Evolutionary conservation across 192 early-diverging fungal genomes (phyloP), one percentile per base, ranked within the genome.

Genomic region (Umbelopsis sp.): DNA sequence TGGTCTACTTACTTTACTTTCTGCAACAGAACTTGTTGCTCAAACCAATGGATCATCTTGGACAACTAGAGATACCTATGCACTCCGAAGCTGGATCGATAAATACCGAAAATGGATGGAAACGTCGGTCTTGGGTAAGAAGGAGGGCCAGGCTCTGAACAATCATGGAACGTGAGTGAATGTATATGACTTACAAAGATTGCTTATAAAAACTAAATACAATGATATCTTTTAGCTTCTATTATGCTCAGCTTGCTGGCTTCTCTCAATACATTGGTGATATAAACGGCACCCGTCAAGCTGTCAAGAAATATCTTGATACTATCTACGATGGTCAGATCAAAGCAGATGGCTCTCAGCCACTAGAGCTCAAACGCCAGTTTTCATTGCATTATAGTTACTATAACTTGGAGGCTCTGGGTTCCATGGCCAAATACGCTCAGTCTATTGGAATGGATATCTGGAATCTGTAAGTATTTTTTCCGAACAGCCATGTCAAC

Each of bases 141-240:
- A 21, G 25, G 68, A 69, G 20, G 15, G 46, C n/a, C 7, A 47
- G 7, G 49, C 22, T 48, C 18, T 12, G 30, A 69, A 69, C 35
- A 69, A 69, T 50, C 68, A 69, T 41, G 68, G 45, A 27, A 69
- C 68, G 55, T 61, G 30, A 61, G 55, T 61, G 8, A 4, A 61
- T 25, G 18, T 2, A 6, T 33, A 18, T 16, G 9, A 16, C 16
- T 61, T 25, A 0, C 30, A 0, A 35, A n/a, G 5, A n/a, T 35
- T 35, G 18, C 2, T 35, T 0, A 4, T 30, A 37, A 13, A 61
- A 61, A 16, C 27, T 30, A 61, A 33, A 35, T 61, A 13, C 35
- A 16, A 12, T 30, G 25, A 11, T 49, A 4, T 49, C 0, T 5
- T 21, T 6, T 13, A 61, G 55, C 37, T 69, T 52, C 27, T 69